Evolutionary conservation across 2,329 filamentous ascomycete genomes (phyloP), one percentile per base, ranked within the genome.

Genomic region (Cucurbitaria berberidis): DNA sequence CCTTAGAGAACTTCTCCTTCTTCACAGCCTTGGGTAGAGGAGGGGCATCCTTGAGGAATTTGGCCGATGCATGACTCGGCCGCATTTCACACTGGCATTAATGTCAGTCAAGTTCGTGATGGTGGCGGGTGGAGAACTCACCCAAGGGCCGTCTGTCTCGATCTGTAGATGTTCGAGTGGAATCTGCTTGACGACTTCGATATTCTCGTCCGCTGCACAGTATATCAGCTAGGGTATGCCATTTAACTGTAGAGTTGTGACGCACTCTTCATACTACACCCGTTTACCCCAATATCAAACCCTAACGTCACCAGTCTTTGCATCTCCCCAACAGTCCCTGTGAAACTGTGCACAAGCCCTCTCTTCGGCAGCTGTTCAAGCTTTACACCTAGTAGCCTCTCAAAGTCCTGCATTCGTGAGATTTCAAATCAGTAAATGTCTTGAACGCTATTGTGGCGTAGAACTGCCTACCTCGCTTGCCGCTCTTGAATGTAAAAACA

Each of bases 111-210:
- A 10, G 16, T 15, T 22, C n/a, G 24, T 7, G 11, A 13, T 1
- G 5, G 21, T 3, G 11, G n/a, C 15, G 18, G 6, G 11, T 21
- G 1, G 5, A 3, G 26, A 16, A n/a, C 72, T 63, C 73, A 80
- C 78, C 84, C 95, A 99, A 3, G 95, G 95, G 2, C 95, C 95
- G 72, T 99, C 95, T 0, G 95, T 99, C 81, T 99, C 95, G 42
- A 99, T 86, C 83, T 98, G 96, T 48, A 99, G 76, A 41, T 88
- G 80, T 50, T 93, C 86, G 10, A 99, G 78, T 10, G 87, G 89
- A 34, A 98, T 86, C 55, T 88, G 84, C 58, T 83, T 86, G 10
- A 97, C 91, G 2, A 97, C 93, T 13, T 84, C 87, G 35, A 96
- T 85, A 66, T 98, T 99, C 72, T 96, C 72, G 11, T 74, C 71